Conservation (phyloP, 106 monocot genomes). For the Dioscorea dumetorum region DNA sequence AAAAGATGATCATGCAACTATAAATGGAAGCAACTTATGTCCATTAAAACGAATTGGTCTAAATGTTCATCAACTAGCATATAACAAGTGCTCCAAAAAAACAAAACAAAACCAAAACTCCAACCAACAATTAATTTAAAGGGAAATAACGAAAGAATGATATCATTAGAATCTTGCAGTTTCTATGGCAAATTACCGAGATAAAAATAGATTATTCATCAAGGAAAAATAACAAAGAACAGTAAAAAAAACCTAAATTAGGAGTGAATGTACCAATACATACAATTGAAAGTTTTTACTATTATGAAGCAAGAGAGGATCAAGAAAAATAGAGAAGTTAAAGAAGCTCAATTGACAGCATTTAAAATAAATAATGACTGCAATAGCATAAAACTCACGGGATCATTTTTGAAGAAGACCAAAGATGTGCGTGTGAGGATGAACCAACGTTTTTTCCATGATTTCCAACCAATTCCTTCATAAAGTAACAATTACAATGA, state of each 20-base stretch:
- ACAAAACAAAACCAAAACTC: no score
- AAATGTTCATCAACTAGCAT: no score
- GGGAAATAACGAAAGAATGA: no score
- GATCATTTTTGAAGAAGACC: slow-evolving; percentile 98
- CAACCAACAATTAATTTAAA: no score
- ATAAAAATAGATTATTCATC: no score
- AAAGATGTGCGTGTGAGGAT: slow-evolving; percentile 96
- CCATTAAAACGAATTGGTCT: no score
- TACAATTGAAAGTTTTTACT: not conserved
- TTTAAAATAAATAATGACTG: not conserved
- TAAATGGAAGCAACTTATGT: no score
- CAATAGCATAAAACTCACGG: slow-evolving; percentile 46
- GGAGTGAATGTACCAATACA: not conserved
- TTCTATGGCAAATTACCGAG: no score
- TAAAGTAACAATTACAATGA: not conserved
- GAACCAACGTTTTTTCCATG: slow-evolving; percentile 99
- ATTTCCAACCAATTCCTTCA: slow-evolving; percentile 98
- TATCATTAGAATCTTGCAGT: no score
- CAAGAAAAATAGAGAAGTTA: not conserved
- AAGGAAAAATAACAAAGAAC: no score
- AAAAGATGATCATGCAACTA: no score
- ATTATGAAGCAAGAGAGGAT: not conserved
- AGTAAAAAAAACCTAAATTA: not conserved
- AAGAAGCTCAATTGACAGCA: not conserved
- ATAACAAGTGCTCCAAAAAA: no score